phyloP scores from a whole-genome alignment of 2,329 filamentous ascomycete genomes.

The Colletotrichum lini region DNA sequence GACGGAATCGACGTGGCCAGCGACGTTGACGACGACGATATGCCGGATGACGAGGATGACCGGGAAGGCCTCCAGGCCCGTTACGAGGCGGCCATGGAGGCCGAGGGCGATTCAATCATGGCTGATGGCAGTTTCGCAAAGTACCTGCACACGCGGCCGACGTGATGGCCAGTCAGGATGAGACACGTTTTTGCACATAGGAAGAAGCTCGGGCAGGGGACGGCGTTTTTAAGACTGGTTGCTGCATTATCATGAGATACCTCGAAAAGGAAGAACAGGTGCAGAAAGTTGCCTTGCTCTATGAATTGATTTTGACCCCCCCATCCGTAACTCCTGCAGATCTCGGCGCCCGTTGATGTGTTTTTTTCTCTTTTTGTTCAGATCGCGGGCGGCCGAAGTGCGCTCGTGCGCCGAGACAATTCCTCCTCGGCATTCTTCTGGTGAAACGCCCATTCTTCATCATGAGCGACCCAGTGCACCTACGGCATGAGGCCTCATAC shows the following conservation, averaged over 20 bases:
- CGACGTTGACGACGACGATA: slow-evolving; percentile 71
- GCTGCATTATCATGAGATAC: slow-evolving; percentile 44
- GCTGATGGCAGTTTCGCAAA: slow-evolving; percentile 75
- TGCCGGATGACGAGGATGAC: slow-evolving; percentile 71
- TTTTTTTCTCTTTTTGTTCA: not conserved
- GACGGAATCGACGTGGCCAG: slow-evolving; percentile 69
- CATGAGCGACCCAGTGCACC: not conserved
- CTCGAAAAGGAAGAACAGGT: slow-evolving; percentile 41
- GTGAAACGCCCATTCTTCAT: not conserved
- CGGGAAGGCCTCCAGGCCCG: slow-evolving; percentile 79
- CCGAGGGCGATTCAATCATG: slow-evolving; percentile 66
- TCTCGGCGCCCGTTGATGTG: slow-evolving; percentile 4
- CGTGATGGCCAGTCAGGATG: slow-evolving; percentile 37
- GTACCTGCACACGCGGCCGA: slow-evolving; percentile 65
- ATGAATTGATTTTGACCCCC: slow-evolving; percentile 42
- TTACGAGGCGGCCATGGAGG: slow-evolving; percentile 82
- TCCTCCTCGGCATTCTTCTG: not conserved
- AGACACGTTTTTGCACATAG: slow-evolving; percentile 45
- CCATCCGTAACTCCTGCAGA: slow-evolving; percentile 36
- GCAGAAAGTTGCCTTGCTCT: slow-evolving; percentile 39
- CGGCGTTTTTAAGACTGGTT: slow-evolving; percentile 39
- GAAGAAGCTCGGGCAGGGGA: slow-evolving; percentile 29
- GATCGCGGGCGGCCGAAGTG: not conserved
- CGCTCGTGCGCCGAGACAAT: not conserved
- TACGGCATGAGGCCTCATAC: slow-evolving; percentile 1